A percentile compares a stretch with the other conserved stretches of the same genome.
These are phyloP conservation scores for Leptographium radiaticola DNA, from an alignment of 2,329 filamentous ascomycete species.

Conservation along the genomic window DNA sequence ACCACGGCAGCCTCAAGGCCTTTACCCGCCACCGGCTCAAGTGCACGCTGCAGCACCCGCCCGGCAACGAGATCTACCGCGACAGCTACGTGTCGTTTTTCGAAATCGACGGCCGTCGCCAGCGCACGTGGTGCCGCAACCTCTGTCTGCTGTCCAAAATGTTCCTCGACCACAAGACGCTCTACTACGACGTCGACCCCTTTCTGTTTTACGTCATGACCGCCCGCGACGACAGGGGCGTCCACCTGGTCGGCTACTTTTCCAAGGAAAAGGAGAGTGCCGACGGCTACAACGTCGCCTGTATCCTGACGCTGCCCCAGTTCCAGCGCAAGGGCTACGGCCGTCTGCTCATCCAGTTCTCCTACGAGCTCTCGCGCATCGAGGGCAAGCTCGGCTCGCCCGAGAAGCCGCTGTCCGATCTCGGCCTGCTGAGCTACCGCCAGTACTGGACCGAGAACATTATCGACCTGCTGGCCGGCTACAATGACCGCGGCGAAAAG, in stretches of 20 bases:
- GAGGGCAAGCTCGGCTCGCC: constrained; percentile 92
- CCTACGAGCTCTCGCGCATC: constrained; percentile 89
- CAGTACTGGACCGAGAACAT: constrained; percentile 98
- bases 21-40: constrained; percentile 81
- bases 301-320: constrained; percentile 91
- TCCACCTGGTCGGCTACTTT: constrained; percentile 97
- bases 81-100: constrained; percentile 92
- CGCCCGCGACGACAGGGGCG: constrained; percentile 73
- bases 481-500: constrained; percentile 53
- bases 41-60: constrained; percentile 82
- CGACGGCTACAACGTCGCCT: constrained; percentile 95
- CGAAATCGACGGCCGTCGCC: constrained; percentile 88
- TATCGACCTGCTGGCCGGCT: constrained; percentile 69
- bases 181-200: constrained; percentile 99
- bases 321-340: constrained; percentile 94
- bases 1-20: constrained; percentile 71
- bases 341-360: constrained; percentile 88
- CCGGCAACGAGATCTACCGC: constrained; percentile 95
- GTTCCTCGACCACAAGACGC: constrained; percentile 93
- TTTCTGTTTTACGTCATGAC: constrained; percentile 99
- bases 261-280: constrained; percentile 97
- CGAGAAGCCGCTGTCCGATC: constrained; percentile 89
- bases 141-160: constrained; percentile 89
- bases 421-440: constrained; percentile 85
- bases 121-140: constrained; percentile 93